A percentile compares a stretch with the other conserved stretches of the same genome.
phyloP scores from a whole-genome alignment of 345 rosid genomes.

The Alliaria petiolata region DNA sequence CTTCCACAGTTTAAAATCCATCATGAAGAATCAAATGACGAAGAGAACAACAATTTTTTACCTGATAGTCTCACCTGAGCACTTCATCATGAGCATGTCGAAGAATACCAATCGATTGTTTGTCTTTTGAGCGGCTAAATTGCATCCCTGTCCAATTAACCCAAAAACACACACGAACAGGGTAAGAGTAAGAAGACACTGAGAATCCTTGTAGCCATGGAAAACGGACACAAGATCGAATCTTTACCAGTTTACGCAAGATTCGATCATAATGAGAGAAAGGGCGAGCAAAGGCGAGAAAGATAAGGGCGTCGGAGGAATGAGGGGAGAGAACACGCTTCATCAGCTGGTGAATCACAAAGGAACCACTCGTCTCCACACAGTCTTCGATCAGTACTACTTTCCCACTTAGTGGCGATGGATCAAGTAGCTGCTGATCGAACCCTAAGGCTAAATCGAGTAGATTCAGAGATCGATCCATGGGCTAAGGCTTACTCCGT shows the following conservation, averaged over 20 bases:
- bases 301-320: constrained; percentile 49
- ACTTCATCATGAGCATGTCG: constrained; percentile 60
- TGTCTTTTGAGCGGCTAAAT: constrained; percentile 54
- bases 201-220: background rate
- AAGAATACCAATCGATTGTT: constrained; percentile 59
- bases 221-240: background rate
- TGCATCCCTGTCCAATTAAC: constrained; percentile 71
- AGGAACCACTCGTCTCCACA: constrained; percentile 80
- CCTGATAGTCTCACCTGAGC: constrained; percentile 74
- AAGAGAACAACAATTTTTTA: constrained; percentile 16
- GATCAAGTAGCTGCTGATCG: constrained; percentile 31
- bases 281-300: constrained; percentile 74
- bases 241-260: constrained; percentile 62
- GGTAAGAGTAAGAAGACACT: background rate
- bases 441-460: constrained; percentile 70
- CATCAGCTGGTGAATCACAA: constrained; percentile 73
- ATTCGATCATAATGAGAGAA: constrained; percentile 89
- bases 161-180: background rate
- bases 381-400: constrained; percentile 62
- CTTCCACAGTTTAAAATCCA: background rate
- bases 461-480: constrained; percentile 51
- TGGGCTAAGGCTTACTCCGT: background rate
- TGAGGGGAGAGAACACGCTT: constrained; percentile 60
- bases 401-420: constrained; percentile 49
- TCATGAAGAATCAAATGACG: background rate